Evolutionary conservation across 2,329 filamentous ascomycete genomes (phyloP).

Genomic region (Geoglossum cookeanum): DNA sequence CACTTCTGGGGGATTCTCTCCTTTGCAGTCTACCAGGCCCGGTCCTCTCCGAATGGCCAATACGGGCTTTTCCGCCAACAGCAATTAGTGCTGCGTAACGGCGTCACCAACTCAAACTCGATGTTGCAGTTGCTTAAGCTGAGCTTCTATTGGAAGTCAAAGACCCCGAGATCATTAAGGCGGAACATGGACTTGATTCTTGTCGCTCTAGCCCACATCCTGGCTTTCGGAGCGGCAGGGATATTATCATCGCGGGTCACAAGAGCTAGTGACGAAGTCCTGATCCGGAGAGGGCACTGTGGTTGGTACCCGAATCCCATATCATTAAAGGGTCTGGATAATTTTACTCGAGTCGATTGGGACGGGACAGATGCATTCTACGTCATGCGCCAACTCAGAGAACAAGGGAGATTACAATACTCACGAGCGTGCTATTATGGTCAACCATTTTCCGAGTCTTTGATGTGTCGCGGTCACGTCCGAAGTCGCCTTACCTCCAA

Average conservation of each 20-base stretch:
- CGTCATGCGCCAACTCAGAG: background rate
- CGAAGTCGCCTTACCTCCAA: background rate
- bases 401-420: background rate
- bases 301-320: background rate
- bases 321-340: background rate
- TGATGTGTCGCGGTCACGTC: background rate
- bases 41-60: background rate
- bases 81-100: background rate
- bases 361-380: background rate
- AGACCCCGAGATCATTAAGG: background rate
- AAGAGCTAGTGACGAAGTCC: background rate
- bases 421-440: background rate
- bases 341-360: background rate
- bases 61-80: background rate
- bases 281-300: background rate
- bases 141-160: background rate
- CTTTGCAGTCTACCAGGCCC: background rate
- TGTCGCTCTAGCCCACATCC: background rate
- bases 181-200: background rate
- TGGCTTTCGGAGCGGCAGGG: background rate
- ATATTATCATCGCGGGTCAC: constrained; percentile 2
- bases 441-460: background rate
- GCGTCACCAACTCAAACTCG: background rate
- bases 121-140: background rate
- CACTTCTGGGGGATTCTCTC: constrained; percentile 1